Evolutionary conservation across 345 rosid species (phyloP), one percentile per base, ranked within the genome.

Genomic region (Psidium guajava): DNA sequence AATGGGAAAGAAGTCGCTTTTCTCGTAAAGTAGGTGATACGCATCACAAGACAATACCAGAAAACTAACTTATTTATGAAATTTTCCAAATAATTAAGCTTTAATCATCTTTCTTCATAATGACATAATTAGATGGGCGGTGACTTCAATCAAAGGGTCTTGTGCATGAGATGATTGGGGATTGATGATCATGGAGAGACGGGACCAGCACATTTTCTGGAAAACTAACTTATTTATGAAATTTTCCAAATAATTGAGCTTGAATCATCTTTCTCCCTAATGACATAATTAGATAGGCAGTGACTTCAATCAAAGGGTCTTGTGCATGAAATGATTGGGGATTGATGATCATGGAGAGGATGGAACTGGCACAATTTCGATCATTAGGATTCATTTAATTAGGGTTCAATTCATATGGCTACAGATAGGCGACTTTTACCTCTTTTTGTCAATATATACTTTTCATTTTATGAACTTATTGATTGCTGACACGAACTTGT

Each of bases 341-440:
- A 74, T 11, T 69, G 80, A 69, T 69, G 73, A 69, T 52, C 64
- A 84, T 54, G 86, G 64, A 89, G 85, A 90, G 95, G 92, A 36
- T 86, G 88, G 80, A 47, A 69, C 47, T 42, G 25, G 13, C 80
- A 36, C 10, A 69, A 18, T 32, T 36, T 36, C 40, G 3, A 20
- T 69, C 80, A 69, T 69, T 40, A 18, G 22, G 80, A 69, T 69
- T 47, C 47, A 42, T 32, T 32, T 36, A 69, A 36, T 21, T 9
- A 36, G 80, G 80, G 80, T 69, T 9, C 12, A 69, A 36, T 42
- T 69, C 5, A 42, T 2, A 36, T 8, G 5, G 47, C 47, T 6
- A 42, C 47, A 4, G 3, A 69, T 40, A 36, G 47, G 80, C 13
- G 12, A 22, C 80, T 69, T 13, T 69, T 36, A 69, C 18, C 12